A percentile compares a stretch with the other conserved stretches of the same genome.
Conservation (phyloP, 768 basidiomycete species). For the Tulasnella calospora region DNA sequence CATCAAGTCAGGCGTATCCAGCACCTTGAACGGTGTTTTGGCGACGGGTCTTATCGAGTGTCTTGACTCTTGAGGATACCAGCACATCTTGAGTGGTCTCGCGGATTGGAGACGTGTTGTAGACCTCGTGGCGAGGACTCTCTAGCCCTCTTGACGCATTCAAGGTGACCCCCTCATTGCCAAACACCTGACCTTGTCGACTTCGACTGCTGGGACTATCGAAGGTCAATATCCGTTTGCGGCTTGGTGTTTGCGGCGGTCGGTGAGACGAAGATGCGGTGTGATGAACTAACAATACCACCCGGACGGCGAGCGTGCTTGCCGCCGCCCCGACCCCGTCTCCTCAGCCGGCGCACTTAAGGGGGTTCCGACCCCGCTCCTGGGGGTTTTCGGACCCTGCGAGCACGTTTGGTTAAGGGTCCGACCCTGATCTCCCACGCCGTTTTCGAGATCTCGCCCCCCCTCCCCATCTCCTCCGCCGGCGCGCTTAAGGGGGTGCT, state of each 20-base stretch:
- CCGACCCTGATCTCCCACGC: too few species aligned
- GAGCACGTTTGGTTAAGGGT: too few species aligned
- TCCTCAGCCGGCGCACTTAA: too few species aligned
- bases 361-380: too few species aligned
- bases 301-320: too few species aligned
- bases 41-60: constrained; percentile 75
- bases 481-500: too few species aligned
- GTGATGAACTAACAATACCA: constrained; percentile 22
- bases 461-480: too few species aligned
- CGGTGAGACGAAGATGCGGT: constrained; percentile 20
- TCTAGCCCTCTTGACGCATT: constrained; percentile 49
- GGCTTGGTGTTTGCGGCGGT: constrained; percentile 17
- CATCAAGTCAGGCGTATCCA: constrained; percentile 94
- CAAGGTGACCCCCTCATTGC: constrained; percentile 8
- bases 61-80: constrained; percentile 76
- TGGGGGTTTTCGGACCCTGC: too few species aligned
- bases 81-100: constrained; percentile 76
- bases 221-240: constrained; percentile 6
- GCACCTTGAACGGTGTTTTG: constrained; percentile 93
- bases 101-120: constrained; percentile 85
- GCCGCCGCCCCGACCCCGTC: too few species aligned
- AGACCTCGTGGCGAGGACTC: constrained; percentile 79
- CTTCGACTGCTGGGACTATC: constrained; percentile 18
- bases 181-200: constrained; percentile 6
- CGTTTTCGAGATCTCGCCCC: too few species aligned